phyloP scores from a whole-genome alignment of 2,329 filamentous ascomycete species.

The Hymenoscyphus fructigenus region DNA sequence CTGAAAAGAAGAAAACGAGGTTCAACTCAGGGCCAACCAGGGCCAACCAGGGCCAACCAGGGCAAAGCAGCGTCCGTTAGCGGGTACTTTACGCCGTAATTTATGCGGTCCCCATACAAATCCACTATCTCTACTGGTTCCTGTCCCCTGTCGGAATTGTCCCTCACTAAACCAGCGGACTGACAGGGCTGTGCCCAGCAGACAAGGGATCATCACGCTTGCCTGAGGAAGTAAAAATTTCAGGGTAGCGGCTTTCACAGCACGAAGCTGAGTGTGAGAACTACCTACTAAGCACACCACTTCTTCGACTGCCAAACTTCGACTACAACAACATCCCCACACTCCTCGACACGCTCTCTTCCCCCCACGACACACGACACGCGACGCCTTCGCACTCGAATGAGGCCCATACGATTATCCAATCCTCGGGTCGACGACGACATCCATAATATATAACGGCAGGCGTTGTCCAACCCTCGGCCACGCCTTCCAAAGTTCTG shows the following conservation, averaged over 20 bases:
- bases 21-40: neutral
- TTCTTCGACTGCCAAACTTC: neutral
- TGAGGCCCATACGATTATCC: constrained; percentile 9
- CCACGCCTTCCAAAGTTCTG: neutral
- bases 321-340: constrained; percentile 3
- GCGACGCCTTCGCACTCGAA: constrained; percentile 10
- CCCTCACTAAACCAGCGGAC: neutral
- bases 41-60: neutral
- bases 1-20: too few relatives aligned
- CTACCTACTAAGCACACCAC: neutral
- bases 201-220: neutral
- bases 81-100: neutral
- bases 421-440: constrained; percentile 12
- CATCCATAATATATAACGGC: constrained; percentile 6
- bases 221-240: neutral
- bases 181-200: neutral
- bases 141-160: neutral
- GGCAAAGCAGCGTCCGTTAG: neutral
- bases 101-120: neutral
- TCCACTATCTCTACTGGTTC: neutral
- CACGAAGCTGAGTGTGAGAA: neutral
- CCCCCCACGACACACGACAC: neutral
- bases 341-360: neutral
- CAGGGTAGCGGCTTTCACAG: neutral
- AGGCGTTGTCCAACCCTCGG: neutral